Evolutionary conservation across 495 filamentous ascomycete species (phyloP), one percentile per base, ranked within the genome.

Genomic region (Penicillium canariense): DNA sequence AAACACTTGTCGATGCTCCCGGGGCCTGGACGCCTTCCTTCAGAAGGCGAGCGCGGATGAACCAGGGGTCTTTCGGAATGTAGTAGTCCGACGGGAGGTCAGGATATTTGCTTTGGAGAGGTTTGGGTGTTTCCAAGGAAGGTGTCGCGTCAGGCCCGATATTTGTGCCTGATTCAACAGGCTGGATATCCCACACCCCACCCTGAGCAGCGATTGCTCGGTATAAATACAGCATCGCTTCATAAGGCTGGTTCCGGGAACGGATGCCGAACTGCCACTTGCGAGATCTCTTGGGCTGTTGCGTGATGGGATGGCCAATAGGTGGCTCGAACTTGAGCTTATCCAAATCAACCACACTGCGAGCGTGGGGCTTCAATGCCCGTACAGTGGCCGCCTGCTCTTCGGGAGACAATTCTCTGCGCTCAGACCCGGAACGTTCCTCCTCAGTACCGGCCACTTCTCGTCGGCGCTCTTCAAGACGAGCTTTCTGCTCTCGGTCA

Each of bases 191-290:
- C 93, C 95, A 97, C 44, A 89, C 81, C 8, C 90, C 92, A 17
- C 90, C 91, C 61, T 97, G 89, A 48, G 90, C 90, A 26, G 81
- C 73, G 31, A 98, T 78, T 1, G 95, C 92, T 60, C 90, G 87
- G 76, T 96, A 97, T 45, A 98, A 88, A 66, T 94, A 96, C 9
- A 91, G 71, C 66, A 98, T 87, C 0, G 94, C 94, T 62, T 98
- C 94, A 26, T 92, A 85, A 0, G 95, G 94, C 20, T 90, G 88
- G 68, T 97, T 98, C 27, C 95, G 81, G 20, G 88, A 93, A 1
- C 94, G 84, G 54, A 98, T 98, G 27, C 94, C 94, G 65, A 97
- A 98, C 69, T 97, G 95, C 94, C 94, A 98, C 54, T 90, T 88
- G 1, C 90, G 89, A 3, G 84, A 73, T 68, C 85, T 88, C 67